A percentile compares a stretch with the other conserved stretches of the same genome.
These are phyloP conservation scores for Fusarium cyanostomum DNA, from an alignment of 2,329 filamentous ascomycete genomes.

Conservation along the genomic window DNA sequence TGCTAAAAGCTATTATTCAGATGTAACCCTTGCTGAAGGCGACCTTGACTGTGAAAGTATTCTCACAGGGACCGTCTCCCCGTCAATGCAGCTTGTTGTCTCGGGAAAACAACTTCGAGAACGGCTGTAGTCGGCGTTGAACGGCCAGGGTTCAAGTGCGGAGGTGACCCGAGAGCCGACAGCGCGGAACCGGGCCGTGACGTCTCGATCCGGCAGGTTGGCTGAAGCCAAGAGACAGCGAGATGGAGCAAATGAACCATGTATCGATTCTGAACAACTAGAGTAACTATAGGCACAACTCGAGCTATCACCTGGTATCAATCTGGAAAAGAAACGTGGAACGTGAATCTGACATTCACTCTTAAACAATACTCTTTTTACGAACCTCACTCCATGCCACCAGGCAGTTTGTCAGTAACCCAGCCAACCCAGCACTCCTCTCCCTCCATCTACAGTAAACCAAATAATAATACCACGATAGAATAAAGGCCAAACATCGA, in stretches of 20 bases:
- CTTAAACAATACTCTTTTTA: slow-evolving; percentile 35
- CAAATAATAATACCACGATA: slow-evolving; percentile 30
- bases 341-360: slow-evolving; percentile 20
- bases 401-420: slow-evolving; percentile 22
- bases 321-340: background rate
- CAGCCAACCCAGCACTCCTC: slow-evolving; percentile 18
- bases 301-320: slow-evolving; percentile 8
- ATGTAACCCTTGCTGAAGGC: too few relatives aligned
- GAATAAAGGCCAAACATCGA: slow-evolving; percentile 32
- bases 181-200: background rate
- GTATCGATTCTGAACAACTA: background rate
- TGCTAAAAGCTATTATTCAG: too few relatives aligned
- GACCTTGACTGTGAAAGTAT: too few relatives aligned
- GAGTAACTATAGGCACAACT: background rate
- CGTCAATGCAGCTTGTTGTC: background rate
- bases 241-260: background rate
- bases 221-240: too few relatives aligned
- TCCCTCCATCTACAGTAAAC: slow-evolving; percentile 24
- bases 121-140: background rate
- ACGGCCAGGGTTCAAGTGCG: background rate
- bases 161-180: background rate
- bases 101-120: background rate
- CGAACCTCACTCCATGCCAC: slow-evolving; percentile 36
- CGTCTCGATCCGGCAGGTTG: background rate
- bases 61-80: too few relatives aligned